Percentiles rank a stretch among this genome's conserved stretches.
Conservation (phyloP, 1,284 basidiomycete species). For the Marasmius sp. region DNA sequence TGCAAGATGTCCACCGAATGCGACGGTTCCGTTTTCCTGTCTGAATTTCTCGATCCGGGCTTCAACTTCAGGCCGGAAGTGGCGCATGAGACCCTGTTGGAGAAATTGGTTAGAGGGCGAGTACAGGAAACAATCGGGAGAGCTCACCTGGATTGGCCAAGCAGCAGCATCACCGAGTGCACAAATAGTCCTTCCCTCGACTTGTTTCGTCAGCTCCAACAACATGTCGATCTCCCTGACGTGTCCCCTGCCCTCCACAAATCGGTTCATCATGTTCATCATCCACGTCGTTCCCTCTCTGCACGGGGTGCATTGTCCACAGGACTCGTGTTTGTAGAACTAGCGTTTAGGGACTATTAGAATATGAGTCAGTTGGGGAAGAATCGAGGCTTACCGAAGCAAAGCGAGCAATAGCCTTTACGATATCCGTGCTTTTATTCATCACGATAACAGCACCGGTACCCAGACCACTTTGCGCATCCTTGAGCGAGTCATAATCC, state of each 20-base stretch:
- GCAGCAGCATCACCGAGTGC: slow-evolving; percentile 97
- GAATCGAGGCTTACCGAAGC: slow-evolving; percentile 55
- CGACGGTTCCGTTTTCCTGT: slow-evolving; percentile 77
- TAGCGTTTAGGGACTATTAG: slow-evolving; percentile 22
- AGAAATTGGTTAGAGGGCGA: neutral
- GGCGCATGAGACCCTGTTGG: slow-evolving; percentile 77
- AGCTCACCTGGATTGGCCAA: slow-evolving; percentile 83
- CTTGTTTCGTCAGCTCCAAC: slow-evolving; percentile 93
- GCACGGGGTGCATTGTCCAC: slow-evolving; percentile 98
- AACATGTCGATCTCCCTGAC: slow-evolving; percentile 97
- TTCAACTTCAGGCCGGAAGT: slow-evolving; percentile 96
- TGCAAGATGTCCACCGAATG: slow-evolving; percentile 85
- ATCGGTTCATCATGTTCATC: slow-evolving; percentile 97
- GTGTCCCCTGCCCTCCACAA: slow-evolving; percentile 88
- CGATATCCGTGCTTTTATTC: slow-evolving; percentile 96
- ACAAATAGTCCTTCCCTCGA: slow-evolving; percentile 95
- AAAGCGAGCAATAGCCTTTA: slow-evolving; percentile 92
- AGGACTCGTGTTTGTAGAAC: slow-evolving; percentile 99
- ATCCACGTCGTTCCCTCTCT: slow-evolving; percentile 97
- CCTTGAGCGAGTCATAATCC: slow-evolving; percentile 98
- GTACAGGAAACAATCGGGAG: neutral
- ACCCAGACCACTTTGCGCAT: slow-evolving; percentile 91
- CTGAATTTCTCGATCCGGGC: slow-evolving; percentile 82
- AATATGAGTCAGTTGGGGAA: slow-evolving; percentile 5
- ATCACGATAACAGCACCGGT: slow-evolving; percentile 99